Percentiles rank a stretch among this genome's conserved stretches.
Evolutionary conservation across 768 basidiomycete genomes (phyloP).

Genomic region (Suillus lakei): DNA sequence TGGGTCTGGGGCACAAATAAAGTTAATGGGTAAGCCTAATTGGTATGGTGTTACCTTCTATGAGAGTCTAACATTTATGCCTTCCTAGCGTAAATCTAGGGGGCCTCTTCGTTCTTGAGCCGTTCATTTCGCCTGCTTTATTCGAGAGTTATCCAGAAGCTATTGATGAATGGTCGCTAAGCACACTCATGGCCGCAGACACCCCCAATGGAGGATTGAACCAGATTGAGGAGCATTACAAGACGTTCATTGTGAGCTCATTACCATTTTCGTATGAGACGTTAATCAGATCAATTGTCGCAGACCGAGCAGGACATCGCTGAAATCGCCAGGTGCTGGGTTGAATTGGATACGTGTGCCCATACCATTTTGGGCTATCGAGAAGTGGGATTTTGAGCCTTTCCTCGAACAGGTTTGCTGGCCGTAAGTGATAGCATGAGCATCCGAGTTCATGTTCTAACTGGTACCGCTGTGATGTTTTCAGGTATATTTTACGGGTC

Average conservation of each 20-base stretch:
- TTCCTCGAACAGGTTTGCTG: constrained; percentile 76
- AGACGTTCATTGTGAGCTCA: constrained; percentile 75
- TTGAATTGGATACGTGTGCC: constrained; percentile 85
- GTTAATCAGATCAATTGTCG: constrained; percentile 2
- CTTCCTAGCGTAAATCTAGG: constrained; percentile 64
- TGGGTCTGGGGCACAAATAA: constrained; percentile 74
- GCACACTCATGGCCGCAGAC: constrained; percentile 66
- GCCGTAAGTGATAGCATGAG: constrained; percentile 51
- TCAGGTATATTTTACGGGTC: constrained; percentile 73
- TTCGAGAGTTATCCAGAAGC: constrained; percentile 62
- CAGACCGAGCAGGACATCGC: constrained; percentile 92
- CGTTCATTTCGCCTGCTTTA: constrained; percentile 71
- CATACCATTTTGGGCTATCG: constrained; percentile 87
- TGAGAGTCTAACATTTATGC: constrained; percentile 13
- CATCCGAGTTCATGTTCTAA: constrained; percentile 5
- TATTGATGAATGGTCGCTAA: constrained; percentile 73
- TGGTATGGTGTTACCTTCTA: constrained; percentile 12
- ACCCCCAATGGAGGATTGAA: constrained; percentile 60
- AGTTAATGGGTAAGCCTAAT: constrained; percentile 55
- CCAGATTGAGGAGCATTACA: constrained; percentile 78
- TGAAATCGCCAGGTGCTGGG: constrained; percentile 84
- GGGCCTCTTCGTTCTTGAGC: constrained; percentile 79
- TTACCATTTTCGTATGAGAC: neutral
- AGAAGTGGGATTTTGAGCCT: constrained; percentile 75
- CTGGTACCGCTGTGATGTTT: neutral